Percentiles rank a stretch among this genome's conserved stretches.
Conservation (phyloP, 2,329 filamentous ascomycete genomes). For the Fusarium lateritium region DNA sequence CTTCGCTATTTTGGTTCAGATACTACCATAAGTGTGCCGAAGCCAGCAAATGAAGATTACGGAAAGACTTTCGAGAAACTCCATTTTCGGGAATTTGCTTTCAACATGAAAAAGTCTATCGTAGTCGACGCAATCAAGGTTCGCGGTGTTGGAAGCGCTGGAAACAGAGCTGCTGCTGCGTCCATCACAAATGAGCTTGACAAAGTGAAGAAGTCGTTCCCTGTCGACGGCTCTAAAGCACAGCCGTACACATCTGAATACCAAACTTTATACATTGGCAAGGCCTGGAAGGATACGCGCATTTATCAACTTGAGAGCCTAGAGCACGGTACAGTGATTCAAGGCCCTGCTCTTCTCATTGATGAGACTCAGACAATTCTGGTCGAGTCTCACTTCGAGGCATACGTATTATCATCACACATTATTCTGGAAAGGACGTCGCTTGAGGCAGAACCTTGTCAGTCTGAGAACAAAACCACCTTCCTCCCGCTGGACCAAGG, state of each 20-base stretch:
- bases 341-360: background rate
- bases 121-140: conserved; percentile 58
- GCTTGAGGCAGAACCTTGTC: no score
- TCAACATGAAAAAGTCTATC: conserved; percentile 55
- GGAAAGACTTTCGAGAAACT: conserved; percentile 53
- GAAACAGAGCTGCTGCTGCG: background rate
- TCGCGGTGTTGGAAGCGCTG: conserved; percentile 23
- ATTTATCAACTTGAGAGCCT: background rate
- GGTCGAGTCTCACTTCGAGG: background rate
- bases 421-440: background rate
- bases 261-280: no score
- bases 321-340: background rate
- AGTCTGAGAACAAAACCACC: no score
- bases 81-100: conserved; percentile 60
- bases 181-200: no score
- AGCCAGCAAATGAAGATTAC: conserved; percentile 55
- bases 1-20: conserved; percentile 64
- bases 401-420: background rate
- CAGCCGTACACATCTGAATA: no score
- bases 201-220: no score
- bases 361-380: background rate
- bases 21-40: conserved; percentile 59
- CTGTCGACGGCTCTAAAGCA: no score
- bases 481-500: no score
- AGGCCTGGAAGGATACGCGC: background rate